These are phyloP conservation scores for Coemansia sp. DNA, from an alignment of 192 early-diverging fungal species.

Conservation along the genomic window DNA sequence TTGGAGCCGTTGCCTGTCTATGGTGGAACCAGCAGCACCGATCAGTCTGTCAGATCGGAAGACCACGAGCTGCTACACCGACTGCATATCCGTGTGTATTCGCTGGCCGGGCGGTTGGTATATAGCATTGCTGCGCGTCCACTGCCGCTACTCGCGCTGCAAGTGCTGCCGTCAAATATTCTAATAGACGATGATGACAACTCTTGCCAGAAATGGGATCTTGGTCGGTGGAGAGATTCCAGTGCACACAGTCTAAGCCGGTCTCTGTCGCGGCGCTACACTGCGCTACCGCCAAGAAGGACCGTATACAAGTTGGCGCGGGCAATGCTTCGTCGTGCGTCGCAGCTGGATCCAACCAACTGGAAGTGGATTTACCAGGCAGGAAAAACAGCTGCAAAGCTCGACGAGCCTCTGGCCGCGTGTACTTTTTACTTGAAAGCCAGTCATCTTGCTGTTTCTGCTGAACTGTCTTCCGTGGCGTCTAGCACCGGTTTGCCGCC, in stretches of 20 bases:
- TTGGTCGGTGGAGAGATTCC: slow-evolving; percentile 24
- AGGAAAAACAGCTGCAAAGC: slow-evolving; percentile 36
- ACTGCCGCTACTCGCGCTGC: slow-evolving; percentile 28
- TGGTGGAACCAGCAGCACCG: background rate
- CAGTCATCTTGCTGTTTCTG: slow-evolving; percentile 17
- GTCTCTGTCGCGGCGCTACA: slow-evolving; percentile 32
- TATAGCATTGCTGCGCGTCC: slow-evolving; percentile 38
- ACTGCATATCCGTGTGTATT: slow-evolving; percentile 21
- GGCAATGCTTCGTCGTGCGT: slow-evolving; percentile 22
- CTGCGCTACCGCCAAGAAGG: slow-evolving; percentile 1
- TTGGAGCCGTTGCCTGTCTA: slow-evolving; percentile 3
- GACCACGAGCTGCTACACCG: background rate
- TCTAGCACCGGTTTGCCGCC: background rate
- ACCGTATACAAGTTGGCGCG: slow-evolving; percentile 27
- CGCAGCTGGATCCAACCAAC: slow-evolving; percentile 18
- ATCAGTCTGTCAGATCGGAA: background rate
- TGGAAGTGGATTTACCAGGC: slow-evolving; percentile 44
- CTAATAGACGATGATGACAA: slow-evolving; percentile 27
- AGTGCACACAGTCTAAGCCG: slow-evolving; percentile 5
- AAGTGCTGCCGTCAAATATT: slow-evolving; percentile 34
- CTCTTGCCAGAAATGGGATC: slow-evolving; percentile 29
- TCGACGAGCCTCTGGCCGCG: slow-evolving; percentile 18
- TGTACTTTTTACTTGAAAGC: slow-evolving; percentile 46
- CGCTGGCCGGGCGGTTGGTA: slow-evolving; percentile 26
- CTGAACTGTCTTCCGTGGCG: background rate